These are phyloP conservation scores for Stylonectria norvegica DNA, from an alignment of 2,329 filamentous ascomycete species.

Conservation along the genomic window DNA sequence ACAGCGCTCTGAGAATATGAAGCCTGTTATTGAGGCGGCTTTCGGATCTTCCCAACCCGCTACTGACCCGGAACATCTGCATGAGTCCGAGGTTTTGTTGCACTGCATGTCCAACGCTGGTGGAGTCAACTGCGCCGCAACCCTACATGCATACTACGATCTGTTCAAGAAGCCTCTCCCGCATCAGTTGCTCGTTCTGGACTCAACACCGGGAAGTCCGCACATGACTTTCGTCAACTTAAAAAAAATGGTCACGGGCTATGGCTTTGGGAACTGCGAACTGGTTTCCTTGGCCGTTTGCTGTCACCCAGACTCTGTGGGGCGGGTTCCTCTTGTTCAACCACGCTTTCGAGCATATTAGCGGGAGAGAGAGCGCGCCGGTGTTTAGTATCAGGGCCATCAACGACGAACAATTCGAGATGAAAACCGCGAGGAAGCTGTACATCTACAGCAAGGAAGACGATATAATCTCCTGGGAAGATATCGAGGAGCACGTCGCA, in stretches of 20 bases:
- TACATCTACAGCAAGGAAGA: constrained; percentile 60
- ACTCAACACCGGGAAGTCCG: constrained; percentile 52
- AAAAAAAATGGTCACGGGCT: constrained; percentile 49
- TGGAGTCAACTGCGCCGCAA: constrained; percentile 49
- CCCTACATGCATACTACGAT: constrained; percentile 44
- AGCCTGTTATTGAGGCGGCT: constrained; percentile 42
- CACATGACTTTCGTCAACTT: constrained; percentile 41
- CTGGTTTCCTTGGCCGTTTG: constrained; percentile 48
- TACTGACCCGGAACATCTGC: constrained; percentile 12
- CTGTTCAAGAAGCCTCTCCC: constrained; percentile 40
- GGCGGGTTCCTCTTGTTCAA: constrained; percentile 39
- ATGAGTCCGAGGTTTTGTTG: constrained; percentile 39
- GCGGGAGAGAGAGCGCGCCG: constrained; percentile 40
- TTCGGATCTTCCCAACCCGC: constrained; percentile 24
- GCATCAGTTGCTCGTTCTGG: constrained; percentile 46
- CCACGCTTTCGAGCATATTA: constrained; percentile 32
- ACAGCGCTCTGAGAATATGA: constrained; percentile 43
- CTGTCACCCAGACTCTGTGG: constrained; percentile 46
- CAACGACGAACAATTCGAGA: constrained; percentile 37
- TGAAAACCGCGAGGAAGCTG: constrained; percentile 41
- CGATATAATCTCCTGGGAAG: constrained; percentile 51
- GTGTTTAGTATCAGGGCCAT: constrained; percentile 36
- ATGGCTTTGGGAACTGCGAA: constrained; percentile 49
- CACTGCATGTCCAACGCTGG: constrained; percentile 60
- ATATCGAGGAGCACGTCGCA: constrained; percentile 53